phyloP scores from a whole-genome alignment of 1,139 yeast genomes.

The Kurtzmaniella quercitrusa region DNA sequence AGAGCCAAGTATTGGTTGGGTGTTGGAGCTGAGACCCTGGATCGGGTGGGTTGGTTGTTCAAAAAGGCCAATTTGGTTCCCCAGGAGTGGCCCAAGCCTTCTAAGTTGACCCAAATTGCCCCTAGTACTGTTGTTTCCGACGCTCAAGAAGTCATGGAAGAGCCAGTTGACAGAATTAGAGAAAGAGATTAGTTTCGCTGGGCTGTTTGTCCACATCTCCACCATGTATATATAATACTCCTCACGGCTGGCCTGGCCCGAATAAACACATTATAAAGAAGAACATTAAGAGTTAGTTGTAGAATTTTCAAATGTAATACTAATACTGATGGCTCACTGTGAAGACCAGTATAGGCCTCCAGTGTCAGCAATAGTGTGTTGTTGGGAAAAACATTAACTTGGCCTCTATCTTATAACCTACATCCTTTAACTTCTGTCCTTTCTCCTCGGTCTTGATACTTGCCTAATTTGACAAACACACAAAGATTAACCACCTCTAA shows the following conservation, averaged over 20 bases:
- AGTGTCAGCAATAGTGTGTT: too few relatives aligned
- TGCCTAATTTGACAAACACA: too few relatives aligned
- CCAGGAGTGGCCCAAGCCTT: slow-evolving; percentile 62
- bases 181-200: slow-evolving; percentile 20
- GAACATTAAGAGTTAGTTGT: too few relatives aligned
- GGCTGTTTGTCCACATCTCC: not conserved
- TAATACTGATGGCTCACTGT: too few relatives aligned
- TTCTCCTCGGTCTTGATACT: too few relatives aligned
- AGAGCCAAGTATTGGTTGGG: slow-evolving; percentile 98
- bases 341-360: too few relatives aligned
- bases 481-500: too few relatives aligned
- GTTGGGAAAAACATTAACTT: too few relatives aligned
- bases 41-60: slow-evolving; percentile 71
- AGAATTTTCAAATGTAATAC: too few relatives aligned
- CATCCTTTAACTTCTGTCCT: too few relatives aligned
- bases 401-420: too few relatives aligned
- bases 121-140: slow-evolving; percentile 26
- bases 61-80: slow-evolving; percentile 77
- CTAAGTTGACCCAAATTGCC: slow-evolving; percentile 32
- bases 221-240: not conserved
- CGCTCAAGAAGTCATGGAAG: slow-evolving; percentile 26
- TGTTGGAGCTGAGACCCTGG: slow-evolving; percentile 96
- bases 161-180: slow-evolving; percentile 31
- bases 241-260: not conserved
- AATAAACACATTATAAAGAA: too few relatives aligned